These are phyloP conservation scores for Logfia minima DNA, from an alignment of 129 eudicot species.

Conservation along the genomic window DNA sequence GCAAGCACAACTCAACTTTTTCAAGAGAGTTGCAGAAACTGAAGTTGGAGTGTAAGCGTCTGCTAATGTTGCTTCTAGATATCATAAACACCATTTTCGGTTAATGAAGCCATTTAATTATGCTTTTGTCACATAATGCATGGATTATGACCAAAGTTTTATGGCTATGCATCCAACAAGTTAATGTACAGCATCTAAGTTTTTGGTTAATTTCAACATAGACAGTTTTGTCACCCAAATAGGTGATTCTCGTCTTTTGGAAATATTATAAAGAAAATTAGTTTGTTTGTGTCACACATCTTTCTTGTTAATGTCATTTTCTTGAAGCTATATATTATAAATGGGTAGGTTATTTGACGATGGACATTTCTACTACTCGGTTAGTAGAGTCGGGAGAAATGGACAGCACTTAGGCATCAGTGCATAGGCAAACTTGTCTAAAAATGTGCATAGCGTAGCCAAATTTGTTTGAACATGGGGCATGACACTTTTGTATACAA, in stretches of 20 bases:
- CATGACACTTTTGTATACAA: too few relatives aligned
- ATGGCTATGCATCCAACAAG: constrained; percentile 13
- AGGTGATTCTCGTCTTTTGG: background rate
- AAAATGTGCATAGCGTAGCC: too few relatives aligned
- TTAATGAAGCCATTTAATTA: constrained; percentile 11
- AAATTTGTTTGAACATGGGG: too few relatives aligned
- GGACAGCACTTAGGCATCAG: too few relatives aligned
- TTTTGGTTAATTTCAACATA: background rate
- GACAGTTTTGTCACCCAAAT: background rate
- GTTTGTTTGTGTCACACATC: background rate
- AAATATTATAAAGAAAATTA: background rate
- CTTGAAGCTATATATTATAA: too few relatives aligned
- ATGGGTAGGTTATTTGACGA: too few relatives aligned
- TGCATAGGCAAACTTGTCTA: too few relatives aligned
- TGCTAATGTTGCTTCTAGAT: constrained; percentile 10
- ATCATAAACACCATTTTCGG: constrained; percentile 18
- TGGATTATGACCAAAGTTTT: constrained; percentile 12
- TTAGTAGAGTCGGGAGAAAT: too few relatives aligned
- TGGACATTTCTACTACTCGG: too few relatives aligned
- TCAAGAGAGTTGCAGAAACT: constrained; percentile 42
- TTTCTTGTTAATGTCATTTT: background rate
- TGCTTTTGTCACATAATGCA: constrained; percentile 5
- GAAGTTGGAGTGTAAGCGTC: constrained; percentile 39
- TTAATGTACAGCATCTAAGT: constrained; percentile 17
- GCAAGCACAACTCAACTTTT: constrained; percentile 62